Evolutionary conservation across 306 rosid species (phyloP), one percentile per base, ranked within the genome.

Genomic region (Prosopis cineraria): DNA sequence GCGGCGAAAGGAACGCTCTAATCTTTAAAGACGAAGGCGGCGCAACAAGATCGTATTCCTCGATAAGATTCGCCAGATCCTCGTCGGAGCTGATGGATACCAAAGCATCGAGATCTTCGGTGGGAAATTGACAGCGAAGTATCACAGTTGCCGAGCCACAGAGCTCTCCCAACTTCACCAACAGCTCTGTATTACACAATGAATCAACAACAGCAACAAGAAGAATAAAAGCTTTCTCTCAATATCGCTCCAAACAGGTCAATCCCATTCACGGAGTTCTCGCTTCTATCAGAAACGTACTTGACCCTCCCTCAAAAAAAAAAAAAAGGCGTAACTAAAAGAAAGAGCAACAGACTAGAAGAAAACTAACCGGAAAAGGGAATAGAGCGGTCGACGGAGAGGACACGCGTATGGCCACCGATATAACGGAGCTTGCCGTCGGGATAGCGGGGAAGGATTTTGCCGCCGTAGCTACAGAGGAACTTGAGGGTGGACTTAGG

Each of bases 391-490:
- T 86, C 76, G 0, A 93, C 90, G 76, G 98, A 87, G 73, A 95
- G 89, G 25, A 95, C 93, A 22, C 99, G 99, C 24, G 97, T 95
- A 56, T 91, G 94, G 53, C 99, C 99, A 4, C 99, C 97, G 59
- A 85, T 40, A 11, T 95, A 95, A 64, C 99, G 98, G 86, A 95
- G 97, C 67, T 93, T 91, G 47, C 97, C 91, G 85, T 95, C 99
- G 25, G 99, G 91, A 55, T 91, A 86, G 43, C 99, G 97, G 39
- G 99, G 99, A 66, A 91, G 84, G 86, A 95, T 95, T 84, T 87
- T 93, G 73, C 98, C 99, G 70, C 99, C 91, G 78, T 95, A 87
- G 84, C 98, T 93, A 43, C 90, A 95, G 83, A 95, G 93, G 87
- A 93, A 91, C 73, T 93, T 95, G 74, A 91, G 72, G 48, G 89